Conservation (phyloP, 257 asterid genomes). For the Nyctanthes arbortristis region DNA sequence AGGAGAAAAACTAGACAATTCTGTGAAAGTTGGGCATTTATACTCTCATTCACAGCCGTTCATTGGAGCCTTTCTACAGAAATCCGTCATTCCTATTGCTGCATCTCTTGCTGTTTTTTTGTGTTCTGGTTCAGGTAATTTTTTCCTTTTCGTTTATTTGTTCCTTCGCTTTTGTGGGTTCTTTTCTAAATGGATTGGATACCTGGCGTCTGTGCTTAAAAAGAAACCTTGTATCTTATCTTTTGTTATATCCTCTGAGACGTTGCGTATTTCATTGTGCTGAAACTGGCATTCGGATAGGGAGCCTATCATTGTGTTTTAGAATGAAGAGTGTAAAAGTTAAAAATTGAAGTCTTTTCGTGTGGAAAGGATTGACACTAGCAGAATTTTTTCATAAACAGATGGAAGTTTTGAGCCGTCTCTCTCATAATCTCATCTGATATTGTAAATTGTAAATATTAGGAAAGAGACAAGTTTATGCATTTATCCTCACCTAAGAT, state of each 20-base stretch:
- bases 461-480: no score
- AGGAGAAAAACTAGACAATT: constrained; percentile 10
- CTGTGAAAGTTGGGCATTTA: constrained; percentile 10
- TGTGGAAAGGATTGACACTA: no score
- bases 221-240: background rate
- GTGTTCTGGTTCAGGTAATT: constrained; percentile 57
- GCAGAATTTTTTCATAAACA: no score
- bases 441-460: no score
- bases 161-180: constrained; percentile 20
- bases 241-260: background rate
- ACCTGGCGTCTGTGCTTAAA: background rate
- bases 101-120: constrained; percentile 52
- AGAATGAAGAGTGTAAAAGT: constrained; percentile 10
- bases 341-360: no score
- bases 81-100: constrained; percentile 46
- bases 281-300: background rate
- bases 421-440: no score
- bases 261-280: background rate
- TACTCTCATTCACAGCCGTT: constrained; percentile 9
- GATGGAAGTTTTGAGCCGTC: no score
- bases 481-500: no score
- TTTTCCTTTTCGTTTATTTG: constrained; percentile 10
- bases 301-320: background rate
- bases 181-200: background rate
- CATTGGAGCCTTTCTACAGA: constrained; percentile 22